Base-by-base conservation (phyloP, 140 eudicot genomes). In the Anethum foeniculum region DNA sequence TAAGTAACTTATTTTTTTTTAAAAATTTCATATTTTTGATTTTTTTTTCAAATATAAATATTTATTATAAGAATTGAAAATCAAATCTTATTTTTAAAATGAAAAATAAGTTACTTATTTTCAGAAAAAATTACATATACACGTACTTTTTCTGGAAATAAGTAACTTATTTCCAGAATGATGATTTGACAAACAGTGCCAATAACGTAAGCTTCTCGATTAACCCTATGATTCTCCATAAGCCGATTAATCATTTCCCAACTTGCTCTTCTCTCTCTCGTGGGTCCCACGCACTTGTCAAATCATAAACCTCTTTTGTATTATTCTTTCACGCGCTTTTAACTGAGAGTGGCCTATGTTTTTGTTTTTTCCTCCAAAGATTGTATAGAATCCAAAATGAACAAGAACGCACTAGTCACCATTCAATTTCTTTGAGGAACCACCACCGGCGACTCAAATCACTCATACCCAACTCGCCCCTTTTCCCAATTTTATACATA, bases 361-460 rank as follows among this genome's bases (percentile, higher is more conserved):
- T 72, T 14, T 7, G 58, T n/a, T 21, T 15, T 1, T 16, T 32
- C 9, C 11, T 3, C 3, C 25, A 19, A 46, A 38, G 47, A 75
- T 11, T 11, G 39, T 43, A 75, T 25, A 44, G 62, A 46, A 75
- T 75, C 78, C 62, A 27, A n/a, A 44, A 10, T 30, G 60, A 75
- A 62, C 69, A 62, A 75, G 49, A 47, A 75, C 78, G 60, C 78
- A 46, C 78, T 46, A 14, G 62, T 75, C 78, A 75, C 78, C 78
- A 34, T 74, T 74, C 78, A 74, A 74, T 74, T 74, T 49, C 5
- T 41, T 39, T 41, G 49, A 51, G 28, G 51, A 46, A 71, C 8
- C 7, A 7, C 6, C 60, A 7, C 58, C 41, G 60, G 39, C 32
- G 78, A 75, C 32, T 44, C 46, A 34, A 71, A 3, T 27, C 48